Conservation (phyloP, 768 basidiomycete genomes). For the Termitomyces eurrhizus region DNA sequence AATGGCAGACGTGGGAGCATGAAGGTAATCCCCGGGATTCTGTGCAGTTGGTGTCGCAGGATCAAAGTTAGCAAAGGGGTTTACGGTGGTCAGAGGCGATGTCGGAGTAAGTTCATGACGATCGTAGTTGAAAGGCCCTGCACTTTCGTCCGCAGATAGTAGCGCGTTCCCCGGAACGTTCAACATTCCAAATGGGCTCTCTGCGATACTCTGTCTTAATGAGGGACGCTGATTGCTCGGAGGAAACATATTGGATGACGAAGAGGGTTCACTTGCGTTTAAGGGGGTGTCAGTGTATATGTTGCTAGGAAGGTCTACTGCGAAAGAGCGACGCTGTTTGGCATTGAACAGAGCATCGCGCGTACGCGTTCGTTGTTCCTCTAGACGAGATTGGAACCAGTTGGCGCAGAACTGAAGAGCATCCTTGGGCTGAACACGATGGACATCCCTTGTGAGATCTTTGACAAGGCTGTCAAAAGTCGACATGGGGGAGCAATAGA, state of each 20-base stretch:
- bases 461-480: constrained; percentile 80
- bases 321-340: constrained; percentile 45
- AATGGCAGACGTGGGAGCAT: constrained; percentile 69
- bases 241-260: constrained; percentile 55
- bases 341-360: constrained; percentile 60
- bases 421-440: constrained; percentile 86
- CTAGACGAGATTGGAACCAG: constrained; percentile 89
- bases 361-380: constrained; percentile 76
- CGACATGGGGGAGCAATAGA: constrained; percentile 38
- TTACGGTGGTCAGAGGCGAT: constrained; percentile 50
- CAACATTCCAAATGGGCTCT: constrained; percentile 73
- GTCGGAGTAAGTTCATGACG: constrained; percentile 58
- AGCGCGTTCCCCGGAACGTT: constrained; percentile 81
- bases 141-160: constrained; percentile 47
- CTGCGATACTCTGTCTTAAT: constrained; percentile 48
- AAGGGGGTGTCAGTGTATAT: constrained; percentile 55
- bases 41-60: constrained; percentile 41
- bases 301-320: constrained; percentile 50
- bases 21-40: constrained; percentile 62
- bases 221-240: constrained; percentile 45
- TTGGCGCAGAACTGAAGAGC: constrained; percentile 89
- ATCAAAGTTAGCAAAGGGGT: constrained; percentile 54
- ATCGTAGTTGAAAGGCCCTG: constrained; percentile 59
- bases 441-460: constrained; percentile 83
- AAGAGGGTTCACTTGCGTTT: constrained; percentile 26